Base-by-base conservation (phyloP, 495 filamentous ascomycete genomes). In the Jackrogersella multiformis region DNA sequence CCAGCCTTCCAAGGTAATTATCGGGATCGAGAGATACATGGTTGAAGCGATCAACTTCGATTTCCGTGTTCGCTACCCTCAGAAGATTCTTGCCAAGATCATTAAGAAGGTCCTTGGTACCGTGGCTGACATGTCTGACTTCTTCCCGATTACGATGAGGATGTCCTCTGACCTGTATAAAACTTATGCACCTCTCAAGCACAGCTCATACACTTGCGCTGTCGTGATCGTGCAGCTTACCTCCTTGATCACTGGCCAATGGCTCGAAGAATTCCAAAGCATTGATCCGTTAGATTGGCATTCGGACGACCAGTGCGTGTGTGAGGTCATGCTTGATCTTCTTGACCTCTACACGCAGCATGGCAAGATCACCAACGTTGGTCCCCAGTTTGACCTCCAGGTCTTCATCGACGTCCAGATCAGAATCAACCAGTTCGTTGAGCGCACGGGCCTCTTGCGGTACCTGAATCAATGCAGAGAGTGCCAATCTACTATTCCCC, bases 1-100 rank as follows among this genome's bases (percentile, higher is more conserved):
- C 44, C 76, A 78, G 8, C 84, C 86, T 15, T 88, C 88, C 8
- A 89, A 91, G 56, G 85, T 86, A 34, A 90, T 96, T 57, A 92
- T 97, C 56, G 92, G 91, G 7, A 84, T 98, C 1, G 95, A 99
- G 74, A 84, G 95, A 21, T 87, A 95, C 55, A 96, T 99, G 79
- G 89, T 99, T n/a, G 95, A 99, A 76, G 87, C 90, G 2, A 88
- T 92, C 20, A 89, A 90, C 51, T 99, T 98, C 72, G 95, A 99
- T 77, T 98, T 97, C 71, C 88, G 94, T n/a, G 90, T 87, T 39
- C 90, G 92, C 34, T 89, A 96, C 71, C 92, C 95, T 0, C 91
- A 97, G 56, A 91, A 92, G 64, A 81, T 91, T 10, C 77, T 97
- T 35, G 79, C 90, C 63, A 98, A 98, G 77, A 80, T 97, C 30